These are phyloP conservation scores for Colletotrichum sp. DNA, from an alignment of 2,329 filamentous ascomycete genomes.

Conservation along the genomic window DNA sequence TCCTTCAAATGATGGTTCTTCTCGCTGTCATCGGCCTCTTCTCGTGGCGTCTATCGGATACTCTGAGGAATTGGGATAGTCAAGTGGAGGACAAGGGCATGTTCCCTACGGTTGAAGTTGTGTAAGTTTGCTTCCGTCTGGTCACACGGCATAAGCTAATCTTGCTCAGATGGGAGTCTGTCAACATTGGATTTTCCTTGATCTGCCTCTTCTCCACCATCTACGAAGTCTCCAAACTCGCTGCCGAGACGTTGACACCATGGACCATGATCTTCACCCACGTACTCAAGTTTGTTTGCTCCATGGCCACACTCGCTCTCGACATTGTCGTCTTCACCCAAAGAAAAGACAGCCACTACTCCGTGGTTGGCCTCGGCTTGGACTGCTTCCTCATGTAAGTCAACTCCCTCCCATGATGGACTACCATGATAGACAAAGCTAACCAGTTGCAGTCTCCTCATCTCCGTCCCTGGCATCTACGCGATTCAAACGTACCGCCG, in stretches of 20 bases:
- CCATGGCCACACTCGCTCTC: conserved; percentile 51
- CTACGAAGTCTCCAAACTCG: conserved; percentile 51
- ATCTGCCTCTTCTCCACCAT: conserved; percentile 51
- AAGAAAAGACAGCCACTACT: conserved; percentile 51
- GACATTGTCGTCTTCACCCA: conserved; percentile 57
- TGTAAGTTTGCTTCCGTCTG: conserved; percentile 43
- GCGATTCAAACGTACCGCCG: conserved; percentile 52
- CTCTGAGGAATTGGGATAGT: conserved; percentile 47
- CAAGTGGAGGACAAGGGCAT: conserved; percentile 38
- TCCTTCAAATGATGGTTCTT: conserved; percentile 50
- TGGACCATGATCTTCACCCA: conserved; percentile 59
- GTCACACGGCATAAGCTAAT: neutral
- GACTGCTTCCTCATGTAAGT: conserved; percentile 56
- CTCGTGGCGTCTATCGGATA: conserved; percentile 56
- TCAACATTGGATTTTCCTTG: conserved; percentile 55
- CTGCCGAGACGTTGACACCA: conserved; percentile 57
- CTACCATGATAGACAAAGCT: neutral
- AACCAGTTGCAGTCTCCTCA: conserved; percentile 38
- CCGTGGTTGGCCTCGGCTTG: conserved; percentile 52
- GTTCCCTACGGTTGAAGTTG: conserved; percentile 52
- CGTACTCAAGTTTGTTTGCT: conserved; percentile 53
- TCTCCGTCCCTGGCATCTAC: conserved; percentile 51
- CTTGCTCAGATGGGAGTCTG: conserved; percentile 54
- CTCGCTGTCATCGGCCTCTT: conserved; percentile 56
- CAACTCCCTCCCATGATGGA: neutral